Evolutionary conservation across 306 rosid species (phyloP).

Genomic region (Nissolia schottii): DNA sequence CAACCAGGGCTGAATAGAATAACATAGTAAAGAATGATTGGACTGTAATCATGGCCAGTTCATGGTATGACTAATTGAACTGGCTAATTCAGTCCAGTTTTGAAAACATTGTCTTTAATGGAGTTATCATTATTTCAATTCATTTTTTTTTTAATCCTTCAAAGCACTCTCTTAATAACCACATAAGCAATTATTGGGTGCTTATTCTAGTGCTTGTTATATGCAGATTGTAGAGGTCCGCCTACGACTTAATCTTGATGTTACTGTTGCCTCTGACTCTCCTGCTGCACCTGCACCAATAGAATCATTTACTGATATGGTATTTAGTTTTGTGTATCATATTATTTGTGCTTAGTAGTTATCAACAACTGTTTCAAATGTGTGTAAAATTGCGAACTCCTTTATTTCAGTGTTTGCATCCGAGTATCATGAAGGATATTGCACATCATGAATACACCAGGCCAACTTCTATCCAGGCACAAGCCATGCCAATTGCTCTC

Average conservation of each 20-base stretch:
- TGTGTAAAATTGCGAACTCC: neutral
- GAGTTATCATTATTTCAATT: neutral
- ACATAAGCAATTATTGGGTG: neutral
- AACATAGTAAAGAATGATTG: neutral
- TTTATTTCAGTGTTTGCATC: conserved; percentile 57
- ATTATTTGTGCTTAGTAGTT: neutral
- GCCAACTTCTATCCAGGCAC: conserved; percentile 93
- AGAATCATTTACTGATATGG: conserved; percentile 81
- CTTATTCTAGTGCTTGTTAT: conserved; percentile 12
- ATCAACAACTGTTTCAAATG: neutral
- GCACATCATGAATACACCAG: conserved; percentile 75
- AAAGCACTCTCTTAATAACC: neutral
- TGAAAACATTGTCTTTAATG: neutral
- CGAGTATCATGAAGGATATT: conserved; percentile 82
- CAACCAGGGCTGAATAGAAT: neutral
- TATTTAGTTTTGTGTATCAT: conserved; percentile 3
- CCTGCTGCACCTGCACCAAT: conserved; percentile 72
- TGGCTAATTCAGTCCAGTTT: neutral
- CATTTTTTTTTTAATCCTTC: neutral
- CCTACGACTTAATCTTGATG: conserved; percentile 69
- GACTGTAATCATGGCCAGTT: neutral
- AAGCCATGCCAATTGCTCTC: conserved; percentile 86
- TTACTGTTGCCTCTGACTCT: conserved; percentile 52
- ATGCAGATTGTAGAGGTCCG: conserved; percentile 74
- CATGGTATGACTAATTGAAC: neutral